Evolutionary conservation across 2,329 filamentous ascomycete species (phyloP).

Genomic region (Periconia sp.): DNA sequence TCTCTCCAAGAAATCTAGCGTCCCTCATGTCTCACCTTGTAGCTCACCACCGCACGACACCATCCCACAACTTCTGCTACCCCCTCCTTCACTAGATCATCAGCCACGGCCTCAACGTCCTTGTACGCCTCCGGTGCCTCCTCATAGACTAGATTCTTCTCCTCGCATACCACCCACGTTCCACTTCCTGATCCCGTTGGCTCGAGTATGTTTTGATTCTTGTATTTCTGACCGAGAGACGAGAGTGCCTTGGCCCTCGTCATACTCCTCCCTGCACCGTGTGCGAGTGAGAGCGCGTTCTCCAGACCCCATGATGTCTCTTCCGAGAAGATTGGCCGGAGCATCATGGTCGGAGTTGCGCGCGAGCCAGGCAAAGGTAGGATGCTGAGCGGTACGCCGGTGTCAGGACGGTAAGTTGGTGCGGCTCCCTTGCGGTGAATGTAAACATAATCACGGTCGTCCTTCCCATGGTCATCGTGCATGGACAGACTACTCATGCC

Average conservation of each 20-base stretch:
- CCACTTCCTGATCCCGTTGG: slow-evolving; percentile 22
- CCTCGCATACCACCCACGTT: slow-evolving; percentile 47
- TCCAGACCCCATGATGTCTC: slow-evolving; percentile 32
- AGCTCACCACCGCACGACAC: slow-evolving; percentile 43
- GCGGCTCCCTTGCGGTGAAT: slow-evolving; percentile 50
- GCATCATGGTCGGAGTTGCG: slow-evolving; percentile 46
- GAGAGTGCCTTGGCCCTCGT: slow-evolving; percentile 44
- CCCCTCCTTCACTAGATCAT: slow-evolving; percentile 42
- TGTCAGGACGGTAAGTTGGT: slow-evolving; percentile 31
- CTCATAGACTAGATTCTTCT: slow-evolving; percentile 47
- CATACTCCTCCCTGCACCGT: slow-evolving; percentile 47
- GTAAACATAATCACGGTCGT: slow-evolving; percentile 31
- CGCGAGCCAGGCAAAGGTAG: slow-evolving; percentile 47
- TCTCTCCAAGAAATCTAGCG: slow-evolving; percentile 8
- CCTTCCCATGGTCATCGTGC: no score
- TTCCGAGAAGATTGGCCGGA: slow-evolving; percentile 38
- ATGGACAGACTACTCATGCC: no score
- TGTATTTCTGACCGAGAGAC: slow-evolving; percentile 41
- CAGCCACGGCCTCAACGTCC: slow-evolving; percentile 44
- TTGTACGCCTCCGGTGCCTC: slow-evolving; percentile 49
- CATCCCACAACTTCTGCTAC: slow-evolving; percentile 40
- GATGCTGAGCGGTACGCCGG: slow-evolving; percentile 29
- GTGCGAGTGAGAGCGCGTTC: slow-evolving; percentile 46
- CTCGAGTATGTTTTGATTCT: slow-evolving; percentile 34
- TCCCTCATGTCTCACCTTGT: slow-evolving; percentile 46